Evolutionary conservation across 345 rosid species (phyloP).

Genomic region (Noccaea caerulescens): DNA sequence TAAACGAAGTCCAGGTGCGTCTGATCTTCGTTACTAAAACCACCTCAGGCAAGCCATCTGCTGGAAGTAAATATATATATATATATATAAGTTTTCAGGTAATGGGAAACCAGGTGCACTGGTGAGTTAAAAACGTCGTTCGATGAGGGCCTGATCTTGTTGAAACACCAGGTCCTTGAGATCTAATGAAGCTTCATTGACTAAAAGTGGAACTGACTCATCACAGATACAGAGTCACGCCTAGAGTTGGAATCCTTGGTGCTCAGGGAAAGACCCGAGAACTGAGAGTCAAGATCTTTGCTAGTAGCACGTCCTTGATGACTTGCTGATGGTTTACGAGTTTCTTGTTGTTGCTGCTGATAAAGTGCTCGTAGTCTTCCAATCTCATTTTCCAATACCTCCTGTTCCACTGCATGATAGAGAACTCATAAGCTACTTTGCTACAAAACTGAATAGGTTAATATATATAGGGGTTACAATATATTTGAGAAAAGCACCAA

Average conservation of each 20-base stretch:
- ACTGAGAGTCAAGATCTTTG: slow-evolving; percentile 88
- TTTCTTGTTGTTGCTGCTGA: slow-evolving; percentile 54
- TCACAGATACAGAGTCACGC: slow-evolving; percentile 64
- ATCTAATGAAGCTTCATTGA: slow-evolving; percentile 16
- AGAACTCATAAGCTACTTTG: slow-evolving; percentile 33
- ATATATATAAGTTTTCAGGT: slow-evolving; percentile 38
- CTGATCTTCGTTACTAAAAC: slow-evolving; percentile 42
- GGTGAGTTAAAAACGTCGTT: not conserved
- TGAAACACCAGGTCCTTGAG: slow-evolving; percentile 13
- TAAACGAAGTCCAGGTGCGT: slow-evolving; percentile 37
- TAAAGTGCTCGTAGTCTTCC: slow-evolving; percentile 74
- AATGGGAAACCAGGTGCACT: slow-evolving; percentile 37
- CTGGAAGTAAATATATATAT: slow-evolving; percentile 17
- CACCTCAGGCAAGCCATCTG: slow-evolving; percentile 86
- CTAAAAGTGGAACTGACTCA: slow-evolving; percentile 69
- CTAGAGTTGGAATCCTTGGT: slow-evolving; percentile 67
- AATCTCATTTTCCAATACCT: slow-evolving; percentile 90
- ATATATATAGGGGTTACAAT: not conserved
- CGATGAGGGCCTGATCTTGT: slow-evolving; percentile 15
- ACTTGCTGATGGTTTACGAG: slow-evolving; percentile 60
- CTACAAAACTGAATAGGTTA: not conserved
- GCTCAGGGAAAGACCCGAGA: slow-evolving; percentile 77
- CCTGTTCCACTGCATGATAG: slow-evolving; percentile 84
- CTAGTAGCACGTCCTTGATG: slow-evolving; percentile 69
- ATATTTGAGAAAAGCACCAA: not conserved